These are phyloP conservation scores for Stipa capillata DNA, from an alignment of 176 grass and related monocot species.

Conservation along the genomic window DNA sequence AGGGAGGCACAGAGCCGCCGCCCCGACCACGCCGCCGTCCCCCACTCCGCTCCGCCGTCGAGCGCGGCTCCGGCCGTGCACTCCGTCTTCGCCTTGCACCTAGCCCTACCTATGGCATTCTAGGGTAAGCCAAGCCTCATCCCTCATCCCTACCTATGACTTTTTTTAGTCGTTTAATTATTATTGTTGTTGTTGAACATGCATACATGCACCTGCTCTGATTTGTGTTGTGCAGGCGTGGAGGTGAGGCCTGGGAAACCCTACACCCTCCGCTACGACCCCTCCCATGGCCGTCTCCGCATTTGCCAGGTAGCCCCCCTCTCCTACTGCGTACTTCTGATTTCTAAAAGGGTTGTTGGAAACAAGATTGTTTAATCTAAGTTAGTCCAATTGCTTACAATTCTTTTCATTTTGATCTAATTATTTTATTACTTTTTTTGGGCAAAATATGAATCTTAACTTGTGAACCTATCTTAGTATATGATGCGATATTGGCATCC, in stretches of 20 bases:
- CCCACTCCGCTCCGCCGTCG: no score
- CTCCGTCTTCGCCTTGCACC: no score
- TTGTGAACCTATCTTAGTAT: not conserved
- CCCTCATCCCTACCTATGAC: no score
- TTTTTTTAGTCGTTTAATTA: no score
- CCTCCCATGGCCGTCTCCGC: slow-evolving; percentile 66
- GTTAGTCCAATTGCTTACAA: not conserved
- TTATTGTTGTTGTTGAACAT: no score
- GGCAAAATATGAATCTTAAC: not conserved
- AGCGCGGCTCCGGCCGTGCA: no score
- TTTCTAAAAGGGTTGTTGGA: not conserved
- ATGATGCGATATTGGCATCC: not conserved
- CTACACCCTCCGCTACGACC: slow-evolving; percentile 58
- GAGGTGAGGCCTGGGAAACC: slow-evolving; percentile 85
- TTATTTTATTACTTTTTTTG: not conserved
- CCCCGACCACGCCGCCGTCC: no score
- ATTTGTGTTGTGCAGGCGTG: slow-evolving; percentile 36
- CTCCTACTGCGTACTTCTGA: not conserved
- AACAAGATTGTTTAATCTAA: not conserved
- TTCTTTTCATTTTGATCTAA: not conserved
- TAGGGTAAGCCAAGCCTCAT: no score
- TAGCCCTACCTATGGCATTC: no score
- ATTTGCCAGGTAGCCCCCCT: slow-evolving; percentile 54
- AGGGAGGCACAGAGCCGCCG: no score
- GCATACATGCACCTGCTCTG: not conserved